Conservation (phyloP, 768 basidiomycete species). For the Tubosaeta sp. region DNA sequence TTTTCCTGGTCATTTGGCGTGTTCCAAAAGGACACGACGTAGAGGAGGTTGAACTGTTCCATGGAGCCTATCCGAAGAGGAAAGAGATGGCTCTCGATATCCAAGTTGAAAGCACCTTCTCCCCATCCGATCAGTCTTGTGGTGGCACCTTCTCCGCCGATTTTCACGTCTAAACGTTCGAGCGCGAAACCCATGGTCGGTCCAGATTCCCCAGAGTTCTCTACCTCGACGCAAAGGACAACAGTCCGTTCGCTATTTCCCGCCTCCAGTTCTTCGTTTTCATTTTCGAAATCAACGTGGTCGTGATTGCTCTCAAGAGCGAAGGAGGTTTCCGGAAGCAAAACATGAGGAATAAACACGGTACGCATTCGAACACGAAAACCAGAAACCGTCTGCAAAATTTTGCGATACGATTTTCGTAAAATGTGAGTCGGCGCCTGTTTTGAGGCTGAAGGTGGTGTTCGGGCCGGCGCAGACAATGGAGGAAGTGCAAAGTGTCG, state of each 20-base stretch:
- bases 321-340: constrained; percentile 45
- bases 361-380: constrained; percentile 94
- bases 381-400: constrained; percentile 73
- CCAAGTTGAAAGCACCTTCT: constrained; percentile 29
- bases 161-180: constrained; percentile 67
- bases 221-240: constrained; percentile 87
- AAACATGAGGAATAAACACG: constrained; percentile 82
- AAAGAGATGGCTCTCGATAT: constrained; percentile 47
- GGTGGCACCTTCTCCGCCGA: constrained; percentile 65
- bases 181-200: constrained; percentile 65
- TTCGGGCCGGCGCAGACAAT: constrained; percentile 38
- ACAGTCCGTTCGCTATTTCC: constrained; percentile 81
- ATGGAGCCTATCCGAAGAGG: constrained; percentile 66
- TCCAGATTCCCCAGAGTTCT: constrained; percentile 69
- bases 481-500: constrained; percentile 62
- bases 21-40: constrained; percentile 78
- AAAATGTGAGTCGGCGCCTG: constrained; percentile 60
- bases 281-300: constrained; percentile 40
- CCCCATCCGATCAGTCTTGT: constrained; percentile 50
- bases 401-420: constrained; percentile 82
- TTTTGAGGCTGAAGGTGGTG: constrained; percentile 45
- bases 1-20: constrained; percentile 53
- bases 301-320: constrained; percentile 24
- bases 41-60: constrained; percentile 87
- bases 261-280: constrained; percentile 49